Evolutionary conservation across 768 basidiomycete genomes (phyloP), one percentile per base, ranked within the genome.

Genomic region (Serendipita sp.): DNA sequence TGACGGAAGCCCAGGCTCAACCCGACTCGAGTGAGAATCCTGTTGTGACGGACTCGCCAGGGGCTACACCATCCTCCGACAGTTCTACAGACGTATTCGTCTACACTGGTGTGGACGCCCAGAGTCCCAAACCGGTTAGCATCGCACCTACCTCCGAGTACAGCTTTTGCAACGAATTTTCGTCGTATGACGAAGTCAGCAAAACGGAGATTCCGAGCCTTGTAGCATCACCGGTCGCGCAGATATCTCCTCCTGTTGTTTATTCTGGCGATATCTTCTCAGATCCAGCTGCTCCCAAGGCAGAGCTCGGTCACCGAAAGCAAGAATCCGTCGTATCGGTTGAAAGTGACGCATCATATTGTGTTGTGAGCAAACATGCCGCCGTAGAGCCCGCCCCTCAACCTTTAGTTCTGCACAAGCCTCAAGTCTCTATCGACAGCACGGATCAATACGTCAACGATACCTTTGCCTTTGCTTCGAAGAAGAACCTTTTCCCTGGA

Each of bases 401-500:
- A 52, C 56, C 48, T 18, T n/a, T 60, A 8, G 56, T 60, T 35
- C 56, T 60, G 23, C 56, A 60, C 56, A 10, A n/a, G 23, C 56
- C 4, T n/a, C 23, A 60, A n/a, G 1, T 36, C 8, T 60, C 56
- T 4, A 35, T 32, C 35, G 56, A 60, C 10, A 60, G 56, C 56
- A 8, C 56, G 16, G 34, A 38, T n/a, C 56, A 32, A 10, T 28
- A 23, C 16, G 35, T 60, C 28, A 38, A 60, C 56, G 56, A 60
- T 35, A 60, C 56, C 23, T 60, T 60, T 32, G 56, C 56, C 8
- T 60, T 60, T 60, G 34, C 56, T 8, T 60, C 56, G 16, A 60
- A 60, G 34, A 23, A 23, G 34, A 60, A 60, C n/a, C 56, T 36
- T 8, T 36, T 60, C 56, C 23, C n/a, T 32, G 48, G 48, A 7